Evolutionary conservation across 1,284 basidiomycete genomes (phyloP).

Genomic region (Somion occarium): DNA sequence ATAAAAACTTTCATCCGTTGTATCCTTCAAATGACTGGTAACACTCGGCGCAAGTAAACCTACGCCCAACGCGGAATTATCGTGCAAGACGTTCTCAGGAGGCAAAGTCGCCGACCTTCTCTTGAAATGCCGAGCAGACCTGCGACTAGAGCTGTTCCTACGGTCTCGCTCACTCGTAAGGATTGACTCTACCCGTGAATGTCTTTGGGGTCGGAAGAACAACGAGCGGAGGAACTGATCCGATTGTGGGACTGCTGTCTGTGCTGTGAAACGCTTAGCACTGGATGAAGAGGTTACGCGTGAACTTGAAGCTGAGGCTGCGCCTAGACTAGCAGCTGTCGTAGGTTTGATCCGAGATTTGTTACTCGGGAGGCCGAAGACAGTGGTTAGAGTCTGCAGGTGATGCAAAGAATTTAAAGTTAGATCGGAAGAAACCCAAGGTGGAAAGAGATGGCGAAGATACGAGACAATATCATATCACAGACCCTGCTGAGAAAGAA

Average conservation of each 20-base stretch:
- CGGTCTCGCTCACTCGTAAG: slow-evolving; percentile 8
- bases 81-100: not conserved
- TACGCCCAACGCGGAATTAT: not conserved
- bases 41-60: not conserved
- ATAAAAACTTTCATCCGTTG: slow-evolving; percentile 17
- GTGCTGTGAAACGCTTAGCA: slow-evolving; percentile 3
- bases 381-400: slow-evolving; percentile 47
- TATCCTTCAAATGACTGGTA: slow-evolving; percentile 13
- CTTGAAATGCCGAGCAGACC: slow-evolving; percentile 9
- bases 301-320: no score
- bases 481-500: no score
- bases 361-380: slow-evolving; percentile 56
- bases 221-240: slow-evolving; percentile 49
- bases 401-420: slow-evolving; percentile 1
- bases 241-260: slow-evolving; percentile 13
- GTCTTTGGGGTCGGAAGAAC: slow-evolving; percentile 34
- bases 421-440: not conserved
- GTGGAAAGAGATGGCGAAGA: no score
- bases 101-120: slow-evolving; percentile 22
- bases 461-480: no score
- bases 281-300: not conserved
- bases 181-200: slow-evolving; percentile 14
- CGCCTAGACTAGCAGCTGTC: slow-evolving; percentile 5
- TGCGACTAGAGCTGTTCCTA: slow-evolving; percentile 12
- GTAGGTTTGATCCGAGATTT: slow-evolving; percentile 42